These are phyloP conservation scores for Aspergillus campestris DNA, from an alignment of 495 filamentous ascomycete species.

Conservation along the genomic window DNA sequence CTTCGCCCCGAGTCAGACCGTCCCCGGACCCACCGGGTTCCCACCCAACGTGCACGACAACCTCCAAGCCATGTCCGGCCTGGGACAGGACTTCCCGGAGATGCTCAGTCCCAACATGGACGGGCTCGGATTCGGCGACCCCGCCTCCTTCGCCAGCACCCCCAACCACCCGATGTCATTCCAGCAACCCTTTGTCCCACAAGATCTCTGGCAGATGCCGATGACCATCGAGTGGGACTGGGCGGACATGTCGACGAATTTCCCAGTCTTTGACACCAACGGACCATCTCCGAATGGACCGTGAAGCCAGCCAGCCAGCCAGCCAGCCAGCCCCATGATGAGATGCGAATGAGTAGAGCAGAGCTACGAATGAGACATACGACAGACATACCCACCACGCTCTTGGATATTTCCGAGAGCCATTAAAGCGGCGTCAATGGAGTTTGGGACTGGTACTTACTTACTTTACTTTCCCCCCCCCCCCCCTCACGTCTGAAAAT, in stretches of 20 bases:
- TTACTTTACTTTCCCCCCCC: no score
- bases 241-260: slow-evolving; percentile 68
- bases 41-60: slow-evolving; percentile 18
- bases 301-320: no score
- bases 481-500: no score
- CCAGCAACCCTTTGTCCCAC: slow-evolving; percentile 92
- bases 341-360: no score
- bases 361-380: neutral
- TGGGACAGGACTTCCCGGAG: slow-evolving; percentile 31
- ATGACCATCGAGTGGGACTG: slow-evolving; percentile 99
- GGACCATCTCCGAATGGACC: slow-evolving; percentile 17
- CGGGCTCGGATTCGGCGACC: slow-evolving; percentile 36
- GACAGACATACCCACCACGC: neutral
- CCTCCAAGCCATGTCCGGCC: slow-evolving; percentile 24
- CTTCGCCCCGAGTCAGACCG: slow-evolving; percentile 23
- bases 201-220: slow-evolving; percentile 92
- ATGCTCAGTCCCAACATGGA: slow-evolving; percentile 36
- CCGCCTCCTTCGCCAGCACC: slow-evolving; percentile 25
- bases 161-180: slow-evolving; percentile 44
- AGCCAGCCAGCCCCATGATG: no score
- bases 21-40: slow-evolving; percentile 22
- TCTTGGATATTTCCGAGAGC: no score
- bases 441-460: no score
- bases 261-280: slow-evolving; percentile 30
- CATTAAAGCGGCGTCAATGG: no score